Evolutionary conservation across 805 yeast species (phyloP).

Genomic region (Saturnispora serradocipensis): DNA sequence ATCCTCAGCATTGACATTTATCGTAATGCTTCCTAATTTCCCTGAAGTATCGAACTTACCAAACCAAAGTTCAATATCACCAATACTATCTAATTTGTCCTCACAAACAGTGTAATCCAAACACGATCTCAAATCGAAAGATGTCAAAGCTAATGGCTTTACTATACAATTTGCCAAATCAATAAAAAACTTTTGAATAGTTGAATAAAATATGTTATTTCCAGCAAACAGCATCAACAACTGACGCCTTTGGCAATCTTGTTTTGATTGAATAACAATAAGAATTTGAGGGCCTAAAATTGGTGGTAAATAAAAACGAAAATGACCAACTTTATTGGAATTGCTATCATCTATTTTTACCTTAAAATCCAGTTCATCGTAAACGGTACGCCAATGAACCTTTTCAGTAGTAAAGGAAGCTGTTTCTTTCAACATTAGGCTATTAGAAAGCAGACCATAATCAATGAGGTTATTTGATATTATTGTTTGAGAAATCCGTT

Average conservation of each 20-base stretch:
- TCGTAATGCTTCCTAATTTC: constrained; percentile 19
- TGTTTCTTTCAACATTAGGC: background rate
- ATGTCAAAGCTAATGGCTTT: background rate
- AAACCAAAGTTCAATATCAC: constrained; percentile 11
- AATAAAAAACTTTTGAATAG: constrained; percentile 10
- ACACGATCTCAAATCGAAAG: constrained; percentile 2
- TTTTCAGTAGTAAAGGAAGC: constrained; percentile 14
- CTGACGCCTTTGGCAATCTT: background rate
- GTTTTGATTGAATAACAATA: constrained; percentile 18
- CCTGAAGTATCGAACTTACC: constrained; percentile 18
- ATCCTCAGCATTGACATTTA: constrained; percentile 20
- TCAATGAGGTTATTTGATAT: constrained; percentile 17
- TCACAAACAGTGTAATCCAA: constrained; percentile 8
- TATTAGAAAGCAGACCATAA: background rate
- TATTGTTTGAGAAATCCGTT: constrained; percentile 18
- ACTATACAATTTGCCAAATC: constrained; percentile 1
- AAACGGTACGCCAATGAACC: constrained; percentile 19
- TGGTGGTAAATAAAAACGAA: constrained; percentile 23
- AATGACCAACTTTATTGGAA: constrained; percentile 18
- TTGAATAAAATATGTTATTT: constrained; percentile 17
- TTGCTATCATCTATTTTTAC: constrained; percentile 17
- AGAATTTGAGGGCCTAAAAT: constrained; percentile 23
- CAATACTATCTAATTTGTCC: constrained; percentile 3
- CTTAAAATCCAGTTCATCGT: constrained; percentile 16
- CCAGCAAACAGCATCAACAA: constrained; percentile 11